Conservation (phyloP, 1,139 yeast species). For the Yamadazyma sp. region DNA sequence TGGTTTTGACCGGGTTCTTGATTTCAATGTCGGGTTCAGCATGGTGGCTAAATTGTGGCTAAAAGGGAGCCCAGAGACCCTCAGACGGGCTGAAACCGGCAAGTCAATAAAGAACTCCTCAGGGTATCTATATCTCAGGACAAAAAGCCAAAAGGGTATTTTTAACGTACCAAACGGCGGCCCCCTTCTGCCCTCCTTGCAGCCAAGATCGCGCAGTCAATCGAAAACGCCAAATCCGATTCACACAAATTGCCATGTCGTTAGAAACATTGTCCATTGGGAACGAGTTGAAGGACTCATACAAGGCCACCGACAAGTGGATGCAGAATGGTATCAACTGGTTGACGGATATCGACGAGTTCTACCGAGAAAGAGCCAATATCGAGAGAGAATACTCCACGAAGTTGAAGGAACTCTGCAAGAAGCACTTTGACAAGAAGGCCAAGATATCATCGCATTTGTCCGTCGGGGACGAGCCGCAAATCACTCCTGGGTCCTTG, state of each 20-base stretch:
- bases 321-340: slow-evolving; percentile 68
- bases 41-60: too few relatives aligned
- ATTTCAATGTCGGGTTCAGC: too few relatives aligned
- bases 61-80: too few relatives aligned
- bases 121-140: too few relatives aligned
- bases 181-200: not conserved
- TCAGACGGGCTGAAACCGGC: too few relatives aligned
- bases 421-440: slow-evolving; percentile 74
- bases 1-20: too few relatives aligned
- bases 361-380: slow-evolving; percentile 77
- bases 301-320: slow-evolving; percentile 78
- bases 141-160: too few relatives aligned
- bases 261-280: slow-evolving; percentile 47
- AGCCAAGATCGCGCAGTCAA: slow-evolving; percentile 1
- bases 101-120: too few relatives aligned
- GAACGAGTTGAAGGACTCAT: slow-evolving; percentile 76
- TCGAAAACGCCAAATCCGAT: not conserved
- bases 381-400: slow-evolving; percentile 83
- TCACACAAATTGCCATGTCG: not conserved
- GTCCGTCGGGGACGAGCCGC: slow-evolving; percentile 90
- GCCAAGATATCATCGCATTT: slow-evolving; percentile 65
- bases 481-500: slow-evolving; percentile 90
- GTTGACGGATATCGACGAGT: slow-evolving; percentile 75
- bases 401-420: slow-evolving; percentile 62
- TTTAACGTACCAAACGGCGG: too few relatives aligned